Evolutionary conservation across 805 yeast genomes (phyloP).

Genomic region (Zygosaccharomyces bisporus): DNA sequence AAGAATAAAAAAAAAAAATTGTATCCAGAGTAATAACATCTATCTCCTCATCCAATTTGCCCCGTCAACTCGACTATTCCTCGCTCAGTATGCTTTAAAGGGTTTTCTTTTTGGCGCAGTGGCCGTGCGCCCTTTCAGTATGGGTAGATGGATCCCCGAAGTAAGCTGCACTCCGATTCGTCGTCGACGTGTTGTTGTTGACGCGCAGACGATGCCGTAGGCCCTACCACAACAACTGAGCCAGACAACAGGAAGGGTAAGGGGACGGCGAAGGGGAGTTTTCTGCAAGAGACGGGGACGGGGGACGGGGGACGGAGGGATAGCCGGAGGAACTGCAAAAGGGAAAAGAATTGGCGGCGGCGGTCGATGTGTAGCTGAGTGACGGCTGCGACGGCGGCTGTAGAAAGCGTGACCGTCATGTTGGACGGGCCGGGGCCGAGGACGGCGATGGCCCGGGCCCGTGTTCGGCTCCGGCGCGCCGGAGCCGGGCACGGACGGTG

Average conservation of each 20-base stretch:
- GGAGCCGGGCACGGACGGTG: constrained; percentile 3
- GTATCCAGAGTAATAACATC: neutral
- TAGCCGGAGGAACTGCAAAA: neutral
- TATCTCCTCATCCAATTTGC: neutral
- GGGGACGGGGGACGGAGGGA: neutral
- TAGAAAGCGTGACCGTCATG: constrained; percentile 2
- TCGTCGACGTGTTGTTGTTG: neutral
- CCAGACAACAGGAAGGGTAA: neutral
- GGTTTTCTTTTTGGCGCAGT: neutral
- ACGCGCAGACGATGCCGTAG: neutral
- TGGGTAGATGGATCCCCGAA: constrained; percentile 1
- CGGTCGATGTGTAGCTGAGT: neutral
- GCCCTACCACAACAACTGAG: neutral
- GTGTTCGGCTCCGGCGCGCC: neutral
- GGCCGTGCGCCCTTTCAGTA: constrained; percentile 2
- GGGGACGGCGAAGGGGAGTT: neutral
- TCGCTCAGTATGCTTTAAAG: neutral
- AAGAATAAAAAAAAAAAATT: neutral
- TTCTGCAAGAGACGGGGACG: neutral
- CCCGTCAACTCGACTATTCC: neutral
- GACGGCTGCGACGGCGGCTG: constrained; percentile 3
- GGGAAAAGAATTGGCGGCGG: neutral
- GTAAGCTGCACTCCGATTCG: neutral
- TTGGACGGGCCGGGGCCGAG: constrained; percentile 6
- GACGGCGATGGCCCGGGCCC: constrained; percentile 1